Evolutionary conservation across 352 stramenopile species (phyloP), one percentile per base, ranked within the genome.

Genomic region (Globisporangium paddicum): DNA sequence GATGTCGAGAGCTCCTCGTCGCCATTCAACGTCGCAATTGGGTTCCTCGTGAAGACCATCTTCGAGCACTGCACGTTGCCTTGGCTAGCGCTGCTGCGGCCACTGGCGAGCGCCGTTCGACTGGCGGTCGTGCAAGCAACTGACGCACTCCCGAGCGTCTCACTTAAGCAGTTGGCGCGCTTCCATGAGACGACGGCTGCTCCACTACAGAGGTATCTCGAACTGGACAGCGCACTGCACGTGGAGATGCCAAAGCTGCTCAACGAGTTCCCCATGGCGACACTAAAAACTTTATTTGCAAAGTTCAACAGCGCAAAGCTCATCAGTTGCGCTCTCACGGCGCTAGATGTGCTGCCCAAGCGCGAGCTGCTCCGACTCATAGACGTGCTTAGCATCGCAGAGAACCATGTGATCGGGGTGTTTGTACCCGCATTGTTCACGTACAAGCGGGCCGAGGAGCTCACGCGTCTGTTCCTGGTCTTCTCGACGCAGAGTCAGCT

Each of bases 231-330:
- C 0, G 44, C 60, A 0, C 65, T 87, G 38, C 62, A 51, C 2
- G 21, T 40, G 0, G 53, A 75, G 21, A 48, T 86, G 5, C 34
- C 71, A 0, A 26, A 73, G 26, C 35, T 89, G 0, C 51, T 89
- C 5, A 53, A 69, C 26, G 75, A 83, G 48, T 86, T 87, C 34
- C 73, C 79, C 0, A 79, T 71, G 4, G 74, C 79, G 30, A 74
- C 77, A 19, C 63, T 80, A 34, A 70, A 82, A 32, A 79, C 67
- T 18, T 23, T 88, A 0, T 73, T 84, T 16, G 38, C 60, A 1
- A 88, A 84, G 50, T 86, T 90, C 56, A 79, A 82, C 30, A 72
- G 49, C n/a, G 66, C 75, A 16, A 60, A 55, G 25, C 66, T 79
- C 47, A 72, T 90, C 28, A 54, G 51, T 5, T 60, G 66, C 1